Evolutionary conservation across 2,329 filamentous ascomycete species (phyloP).

Genomic region (Pyrenophora teres): DNA sequence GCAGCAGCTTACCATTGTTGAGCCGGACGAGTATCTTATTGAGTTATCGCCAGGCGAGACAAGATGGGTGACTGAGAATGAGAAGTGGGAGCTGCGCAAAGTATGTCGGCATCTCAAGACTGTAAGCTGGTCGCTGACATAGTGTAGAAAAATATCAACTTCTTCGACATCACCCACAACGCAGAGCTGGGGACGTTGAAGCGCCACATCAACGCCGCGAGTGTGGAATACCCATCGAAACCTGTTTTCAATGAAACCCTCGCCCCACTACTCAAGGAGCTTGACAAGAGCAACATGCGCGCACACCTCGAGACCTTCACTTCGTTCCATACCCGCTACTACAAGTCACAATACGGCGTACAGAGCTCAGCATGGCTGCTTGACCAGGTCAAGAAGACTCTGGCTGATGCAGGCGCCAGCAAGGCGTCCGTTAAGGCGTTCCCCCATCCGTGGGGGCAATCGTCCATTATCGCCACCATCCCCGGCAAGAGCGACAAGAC

Average conservation of each 20-base stretch:
- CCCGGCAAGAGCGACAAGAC: slow-evolving; percentile 85
- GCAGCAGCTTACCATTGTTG: slow-evolving; percentile 31
- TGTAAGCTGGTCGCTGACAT: slow-evolving; percentile 23
- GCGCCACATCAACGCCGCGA: slow-evolving; percentile 35
- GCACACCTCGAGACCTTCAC: slow-evolving; percentile 78
- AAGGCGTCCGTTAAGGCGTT: slow-evolving; percentile 75
- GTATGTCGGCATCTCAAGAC: slow-evolving; percentile 56
- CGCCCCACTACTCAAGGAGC: slow-evolving; percentile 66
- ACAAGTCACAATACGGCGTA: slow-evolving; percentile 75
- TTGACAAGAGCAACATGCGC: slow-evolving; percentile 77
- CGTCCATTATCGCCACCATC: slow-evolving; percentile 88
- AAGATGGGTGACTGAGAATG: slow-evolving; percentile 86
- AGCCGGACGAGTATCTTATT: slow-evolving; percentile 61
- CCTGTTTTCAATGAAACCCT: slow-evolving; percentile 69
- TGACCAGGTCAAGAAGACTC: slow-evolving; percentile 71
- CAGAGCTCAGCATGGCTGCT: slow-evolving; percentile 90
- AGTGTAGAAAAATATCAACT: slow-evolving; percentile 76
- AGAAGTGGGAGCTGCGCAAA: slow-evolving; percentile 89
- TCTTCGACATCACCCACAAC: slow-evolving; percentile 91
- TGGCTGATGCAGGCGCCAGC: slow-evolving; percentile 72
- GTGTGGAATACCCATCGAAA: slow-evolving; percentile 69
- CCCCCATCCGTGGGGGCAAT: slow-evolving; percentile 83
- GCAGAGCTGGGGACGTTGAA: slow-evolving; percentile 63
- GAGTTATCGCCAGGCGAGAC: slow-evolving; percentile 84
- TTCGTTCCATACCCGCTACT: slow-evolving; percentile 81